phyloP scores from a whole-genome alignment of 257 asterid genomes.

The Penstemon barbatus region DNA sequence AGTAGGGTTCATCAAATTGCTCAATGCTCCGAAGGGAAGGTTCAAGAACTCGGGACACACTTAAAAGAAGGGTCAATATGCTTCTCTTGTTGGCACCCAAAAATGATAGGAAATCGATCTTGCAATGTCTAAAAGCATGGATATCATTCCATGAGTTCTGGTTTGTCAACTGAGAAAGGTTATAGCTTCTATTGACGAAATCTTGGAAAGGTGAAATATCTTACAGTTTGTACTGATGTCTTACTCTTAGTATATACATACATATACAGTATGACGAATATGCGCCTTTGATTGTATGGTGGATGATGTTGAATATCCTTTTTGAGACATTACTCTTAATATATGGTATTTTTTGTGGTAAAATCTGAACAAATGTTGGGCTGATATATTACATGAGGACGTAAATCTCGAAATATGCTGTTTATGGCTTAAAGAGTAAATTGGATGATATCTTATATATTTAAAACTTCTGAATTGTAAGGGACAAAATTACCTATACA shows the following conservation, averaged over 20 bases:
- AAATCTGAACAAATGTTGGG: background rate
- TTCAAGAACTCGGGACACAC: no score
- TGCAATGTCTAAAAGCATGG: background rate
- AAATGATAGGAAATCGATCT: constrained; percentile 21
- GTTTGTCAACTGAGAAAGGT: background rate
- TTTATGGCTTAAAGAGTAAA: background rate
- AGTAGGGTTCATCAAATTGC: no score
- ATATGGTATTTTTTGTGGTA: background rate
- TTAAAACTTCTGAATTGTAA: background rate
- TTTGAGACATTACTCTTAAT: background rate
- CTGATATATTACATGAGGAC: background rate
- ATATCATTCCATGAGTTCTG: background rate
- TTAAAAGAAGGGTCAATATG: constrained; percentile 71
- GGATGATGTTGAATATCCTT: background rate
- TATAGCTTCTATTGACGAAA: background rate
- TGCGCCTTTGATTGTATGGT: background rate
- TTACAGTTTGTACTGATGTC: background rate
- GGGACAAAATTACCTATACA: background rate
- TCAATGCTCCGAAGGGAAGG: no score
- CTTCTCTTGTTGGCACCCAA: constrained; percentile 84
- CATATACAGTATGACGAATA: no score
- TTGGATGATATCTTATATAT: background rate
- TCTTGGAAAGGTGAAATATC: constrained; percentile 17
- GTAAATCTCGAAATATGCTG: background rate
- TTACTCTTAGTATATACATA: no score